phyloP scores from a whole-genome alignment of 1,139 yeast species.

The Candida sp. region DNA sequence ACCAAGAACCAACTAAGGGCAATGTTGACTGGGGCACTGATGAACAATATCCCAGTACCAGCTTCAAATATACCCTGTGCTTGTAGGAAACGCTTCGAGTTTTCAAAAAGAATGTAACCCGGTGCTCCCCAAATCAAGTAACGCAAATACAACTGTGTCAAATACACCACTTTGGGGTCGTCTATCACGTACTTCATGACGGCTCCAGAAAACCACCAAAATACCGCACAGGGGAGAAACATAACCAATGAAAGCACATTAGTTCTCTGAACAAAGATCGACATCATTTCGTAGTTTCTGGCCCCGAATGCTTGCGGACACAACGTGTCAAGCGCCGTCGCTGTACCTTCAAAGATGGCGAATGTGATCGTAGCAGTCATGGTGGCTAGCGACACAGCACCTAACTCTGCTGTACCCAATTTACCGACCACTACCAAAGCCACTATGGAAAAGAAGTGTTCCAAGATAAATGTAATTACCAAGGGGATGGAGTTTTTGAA shows the following conservation, averaged over 20 bases:
- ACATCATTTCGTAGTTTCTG: slow-evolving; percentile 62
- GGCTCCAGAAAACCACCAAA: slow-evolving; percentile 70
- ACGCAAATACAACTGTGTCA: slow-evolving; percentile 70
- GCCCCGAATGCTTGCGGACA: slow-evolving; percentile 89
- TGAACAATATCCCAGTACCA: slow-evolving; percentile 74
- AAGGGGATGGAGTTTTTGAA: slow-evolving; percentile 65
- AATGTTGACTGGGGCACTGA: slow-evolving; percentile 83
- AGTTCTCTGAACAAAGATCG: slow-evolving; percentile 68
- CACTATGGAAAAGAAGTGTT: slow-evolving; percentile 73
- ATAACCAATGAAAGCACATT: slow-evolving; percentile 56
- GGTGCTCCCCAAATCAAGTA: slow-evolving; percentile 80
- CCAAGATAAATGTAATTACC: slow-evolving; percentile 70
- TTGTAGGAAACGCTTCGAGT: slow-evolving; percentile 81
- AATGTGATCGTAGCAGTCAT: slow-evolving; percentile 89
- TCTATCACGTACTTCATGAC: slow-evolving; percentile 57
- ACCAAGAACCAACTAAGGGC: slow-evolving; percentile 76
- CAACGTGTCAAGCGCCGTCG: slow-evolving; percentile 85
- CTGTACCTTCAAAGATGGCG: slow-evolving; percentile 86
- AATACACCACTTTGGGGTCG: slow-evolving; percentile 59
- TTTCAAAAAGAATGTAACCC: slow-evolving; percentile 83
- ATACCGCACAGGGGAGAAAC: slow-evolving; percentile 62
- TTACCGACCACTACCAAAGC: slow-evolving; percentile 77
- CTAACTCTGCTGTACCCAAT: slow-evolving; percentile 70
- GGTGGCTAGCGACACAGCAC: slow-evolving; percentile 84
- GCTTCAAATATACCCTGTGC: slow-evolving; percentile 96